Conservation (phyloP, 2,329 filamentous ascomycete genomes). For the Amauroascus niger region DNA sequence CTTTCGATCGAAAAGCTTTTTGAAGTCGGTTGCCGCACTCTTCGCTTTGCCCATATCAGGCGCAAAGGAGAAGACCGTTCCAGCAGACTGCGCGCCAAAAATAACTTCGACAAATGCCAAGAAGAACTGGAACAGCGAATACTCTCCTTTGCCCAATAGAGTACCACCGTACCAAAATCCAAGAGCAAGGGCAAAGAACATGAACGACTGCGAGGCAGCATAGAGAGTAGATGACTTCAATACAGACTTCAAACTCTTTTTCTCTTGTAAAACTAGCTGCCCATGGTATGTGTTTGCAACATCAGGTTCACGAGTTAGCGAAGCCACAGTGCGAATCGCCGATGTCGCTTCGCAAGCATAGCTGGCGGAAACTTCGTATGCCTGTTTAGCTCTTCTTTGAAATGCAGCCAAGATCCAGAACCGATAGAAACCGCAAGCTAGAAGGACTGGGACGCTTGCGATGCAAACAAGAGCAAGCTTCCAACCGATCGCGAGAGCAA, state of each 20-base stretch:
- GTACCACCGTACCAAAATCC: conserved; percentile 89
- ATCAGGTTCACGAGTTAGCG: conserved; percentile 75
- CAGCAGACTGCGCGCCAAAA: conserved; percentile 85
- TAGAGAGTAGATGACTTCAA: conserved; percentile 70
- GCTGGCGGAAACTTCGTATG: conserved; percentile 70
- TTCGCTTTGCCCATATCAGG: conserved; percentile 92
- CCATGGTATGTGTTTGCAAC: conserved; percentile 62
- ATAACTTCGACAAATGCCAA: conserved; percentile 79
- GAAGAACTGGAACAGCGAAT: conserved; percentile 80
- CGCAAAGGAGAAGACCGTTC: conserved; percentile 78
- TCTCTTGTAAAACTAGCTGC: conserved; percentile 57
- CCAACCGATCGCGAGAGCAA: conserved; percentile 72
- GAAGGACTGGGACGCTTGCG: conserved; percentile 63
- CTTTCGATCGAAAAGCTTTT: conserved; percentile 70
- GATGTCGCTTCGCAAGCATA: conserved; percentile 91
- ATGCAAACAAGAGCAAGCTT: conserved; percentile 78
- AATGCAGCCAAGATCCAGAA: conserved; percentile 77
- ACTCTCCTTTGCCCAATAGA: conserved; percentile 61
- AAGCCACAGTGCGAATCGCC: conserved; percentile 85
- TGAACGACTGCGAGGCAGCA: conserved; percentile 70
- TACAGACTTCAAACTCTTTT: conserved; percentile 60
- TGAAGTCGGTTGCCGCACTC: conserved; percentile 68
- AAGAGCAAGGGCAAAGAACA: conserved; percentile 74
- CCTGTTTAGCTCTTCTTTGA: conserved; percentile 65
- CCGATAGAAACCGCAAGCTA: conserved; percentile 75